Base-by-base conservation (phyloP, 305 asterid species). In the Caryopteris hybrid region DNA sequence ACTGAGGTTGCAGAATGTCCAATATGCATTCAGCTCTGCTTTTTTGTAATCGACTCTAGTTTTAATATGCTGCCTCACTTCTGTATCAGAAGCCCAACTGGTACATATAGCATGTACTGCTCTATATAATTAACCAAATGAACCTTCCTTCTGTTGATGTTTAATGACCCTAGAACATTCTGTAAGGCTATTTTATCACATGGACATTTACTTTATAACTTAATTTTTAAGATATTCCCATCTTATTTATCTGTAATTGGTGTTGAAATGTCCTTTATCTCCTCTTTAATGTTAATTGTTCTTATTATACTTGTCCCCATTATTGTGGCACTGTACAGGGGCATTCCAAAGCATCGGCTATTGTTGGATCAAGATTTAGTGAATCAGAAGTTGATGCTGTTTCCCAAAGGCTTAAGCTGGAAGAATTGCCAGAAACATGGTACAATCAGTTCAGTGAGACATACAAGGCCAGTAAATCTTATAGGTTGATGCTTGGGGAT, bases 381-480 rank as follows among this genome's bases (percentile, higher is more conserved):
- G 97, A 84, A 65, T 66, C 85, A 25, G 98, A 92, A 74, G 72
- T 46, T 70, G 95, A 83, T 75, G 62, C 81, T 39, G 71, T 76
- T 73, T 54, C 91, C 22, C 88, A 84, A 77, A 83, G 87, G 69
- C 81, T 75, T 77, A 90, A 84, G 89, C 59, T 66, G 64, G 92
- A 90, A 25, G 96, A 86, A 57, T 86, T 91, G 46, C 96, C 99
- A 3, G 96, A 89, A 78, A 83, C 95, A 65, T 94, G 99, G 99
- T 88, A 94, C 72, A 66, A 68, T 76, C 96, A 85, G 75, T 94
- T 94, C 78, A 81, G 84, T 70, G 96, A 94, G 77, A 88, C 82
- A 69, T 83, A 89, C 70, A 86, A 74, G 79, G 81, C 89, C 16
- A 85, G 82, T 50, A 86, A 84, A 76, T 80, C 98, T 18, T 89